Percentiles rank a stretch among this genome's conserved stretches.
phyloP scores from a whole-genome alignment of 805 yeast species.

The Yarrowia hollandica region DNA sequence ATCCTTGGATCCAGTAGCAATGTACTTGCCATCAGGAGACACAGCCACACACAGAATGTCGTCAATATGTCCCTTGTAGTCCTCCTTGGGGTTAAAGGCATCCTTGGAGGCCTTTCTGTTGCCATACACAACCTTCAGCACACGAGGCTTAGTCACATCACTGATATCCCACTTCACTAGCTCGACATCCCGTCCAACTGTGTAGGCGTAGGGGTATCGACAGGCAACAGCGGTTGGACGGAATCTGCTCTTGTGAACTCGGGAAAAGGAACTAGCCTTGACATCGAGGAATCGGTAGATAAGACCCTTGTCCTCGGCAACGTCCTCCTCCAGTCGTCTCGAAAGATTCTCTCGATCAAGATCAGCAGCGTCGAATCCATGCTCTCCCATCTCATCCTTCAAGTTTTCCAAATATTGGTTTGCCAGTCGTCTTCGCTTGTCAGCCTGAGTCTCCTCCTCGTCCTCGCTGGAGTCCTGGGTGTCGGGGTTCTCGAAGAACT shows the following conservation, averaged over 20 bases:
- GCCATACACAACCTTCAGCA: conserved; percentile 61
- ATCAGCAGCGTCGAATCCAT: conserved; percentile 81
- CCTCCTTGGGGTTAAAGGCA: conserved; percentile 48
- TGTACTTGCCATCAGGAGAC: conserved; percentile 80
- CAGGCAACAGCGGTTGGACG: conserved; percentile 50
- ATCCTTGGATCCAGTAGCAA: conserved; percentile 90
- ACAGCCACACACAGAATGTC: conserved; percentile 78
- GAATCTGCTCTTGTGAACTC: conserved; percentile 28
- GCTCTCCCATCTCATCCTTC: conserved; percentile 53
- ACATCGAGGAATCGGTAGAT: conserved; percentile 59
- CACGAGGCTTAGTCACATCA: conserved; percentile 58
- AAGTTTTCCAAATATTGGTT: conserved; percentile 85
- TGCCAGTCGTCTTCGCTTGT: conserved; percentile 89
- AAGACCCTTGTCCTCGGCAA: conserved; percentile 84
- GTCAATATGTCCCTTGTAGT: conserved; percentile 70
- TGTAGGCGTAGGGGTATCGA: conserved; percentile 63
- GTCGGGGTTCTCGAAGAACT: conserved; percentile 13
- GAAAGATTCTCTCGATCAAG: conserved; percentile 83
- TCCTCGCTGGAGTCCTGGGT: conserved; percentile 57
- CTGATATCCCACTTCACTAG: conserved; percentile 77
- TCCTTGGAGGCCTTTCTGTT: conserved; percentile 40
- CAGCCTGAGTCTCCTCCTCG: conserved; percentile 84
- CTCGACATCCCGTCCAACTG: conserved; percentile 78
- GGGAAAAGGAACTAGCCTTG: conserved; percentile 12
- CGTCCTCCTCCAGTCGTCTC: conserved; percentile 78